A percentile compares a stretch with the other conserved stretches of the same genome.
These are phyloP conservation scores for Adansonia gregorii DNA, from an alignment of 441 rosid genomes.

Conservation along the genomic window DNA sequence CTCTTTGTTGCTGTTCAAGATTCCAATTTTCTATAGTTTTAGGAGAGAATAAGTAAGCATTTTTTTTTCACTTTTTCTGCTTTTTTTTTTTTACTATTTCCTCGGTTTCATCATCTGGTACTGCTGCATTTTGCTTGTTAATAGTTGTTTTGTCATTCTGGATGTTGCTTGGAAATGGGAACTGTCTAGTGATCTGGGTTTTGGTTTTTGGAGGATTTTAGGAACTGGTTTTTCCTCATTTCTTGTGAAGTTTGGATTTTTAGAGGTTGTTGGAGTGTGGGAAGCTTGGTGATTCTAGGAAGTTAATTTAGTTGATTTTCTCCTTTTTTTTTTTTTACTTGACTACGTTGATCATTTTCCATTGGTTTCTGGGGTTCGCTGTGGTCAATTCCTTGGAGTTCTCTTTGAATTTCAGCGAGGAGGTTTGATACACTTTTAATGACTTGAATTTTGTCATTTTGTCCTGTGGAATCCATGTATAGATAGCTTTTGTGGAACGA, in stretches of 20 bases:
- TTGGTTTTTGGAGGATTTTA: conserved; percentile 27
- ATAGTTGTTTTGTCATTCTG: not conserved
- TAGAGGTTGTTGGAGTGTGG: conserved; percentile 14
- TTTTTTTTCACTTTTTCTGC: conserved; percentile 27
- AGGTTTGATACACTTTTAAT: conserved; percentile 10
- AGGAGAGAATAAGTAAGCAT: conserved; percentile 23
- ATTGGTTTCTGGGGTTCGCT: not conserved
- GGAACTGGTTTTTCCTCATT: conserved; percentile 26
- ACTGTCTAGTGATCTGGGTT: conserved; percentile 22
- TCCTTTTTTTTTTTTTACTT: conserved; percentile 16
- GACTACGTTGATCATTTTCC: not conserved
- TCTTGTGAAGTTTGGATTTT: conserved; percentile 21
- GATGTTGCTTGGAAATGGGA: not conserved
- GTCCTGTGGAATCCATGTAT: not conserved
- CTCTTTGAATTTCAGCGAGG: not conserved
- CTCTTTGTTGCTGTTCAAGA: not conserved
- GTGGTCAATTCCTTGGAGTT: conserved; percentile 24
- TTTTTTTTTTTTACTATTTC: conserved; percentile 15
- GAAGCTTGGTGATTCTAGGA: not conserved
- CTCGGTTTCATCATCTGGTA: conserved; percentile 30
- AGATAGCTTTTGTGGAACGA: not conserved
- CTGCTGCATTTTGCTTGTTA: conserved; percentile 38
- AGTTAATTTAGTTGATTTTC: not conserved
- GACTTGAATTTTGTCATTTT: conserved; percentile 21
- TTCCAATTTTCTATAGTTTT: conserved; percentile 21